These are phyloP conservation scores for Carallia brachiata DNA, from an alignment of 345 rosid species.

Conservation along the genomic window DNA sequence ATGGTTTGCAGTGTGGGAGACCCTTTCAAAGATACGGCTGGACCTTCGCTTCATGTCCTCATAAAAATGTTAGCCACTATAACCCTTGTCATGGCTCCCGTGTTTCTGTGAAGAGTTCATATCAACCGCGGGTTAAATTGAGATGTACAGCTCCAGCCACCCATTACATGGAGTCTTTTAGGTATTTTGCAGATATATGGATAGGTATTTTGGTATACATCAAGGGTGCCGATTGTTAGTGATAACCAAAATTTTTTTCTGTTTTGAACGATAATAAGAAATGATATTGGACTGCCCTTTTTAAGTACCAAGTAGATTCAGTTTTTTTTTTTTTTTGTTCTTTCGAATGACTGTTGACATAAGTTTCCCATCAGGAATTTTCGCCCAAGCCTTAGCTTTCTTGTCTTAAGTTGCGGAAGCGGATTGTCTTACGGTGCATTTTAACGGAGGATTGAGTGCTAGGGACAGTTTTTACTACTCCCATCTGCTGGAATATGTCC, in stretches of 20 bases:
- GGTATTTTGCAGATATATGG: slow-evolving; percentile 25
- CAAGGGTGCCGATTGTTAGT: slow-evolving; percentile 23
- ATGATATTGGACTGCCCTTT: background rate
- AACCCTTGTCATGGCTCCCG: slow-evolving; percentile 95
- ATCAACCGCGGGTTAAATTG: slow-evolving; percentile 10
- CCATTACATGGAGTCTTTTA: slow-evolving; percentile 9
- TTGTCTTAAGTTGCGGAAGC: no score
- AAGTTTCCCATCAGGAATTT: no score
- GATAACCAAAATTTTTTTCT: background rate
- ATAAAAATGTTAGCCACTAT: slow-evolving; percentile 88
- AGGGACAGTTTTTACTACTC: no score
- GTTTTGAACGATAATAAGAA: background rate
- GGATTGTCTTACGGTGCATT: no score
- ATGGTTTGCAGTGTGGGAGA: slow-evolving; percentile 86
- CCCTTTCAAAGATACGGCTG: slow-evolving; percentile 96
- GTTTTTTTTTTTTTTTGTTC: no score
- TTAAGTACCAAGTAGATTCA: background rate
- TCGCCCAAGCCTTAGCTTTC: no score
- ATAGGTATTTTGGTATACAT: slow-evolving; percentile 23
- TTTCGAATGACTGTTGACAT: no score
- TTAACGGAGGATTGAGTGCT: no score
- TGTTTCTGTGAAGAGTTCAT: slow-evolving; percentile 55
- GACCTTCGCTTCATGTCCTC: slow-evolving; percentile 92
- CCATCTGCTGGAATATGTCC: no score
- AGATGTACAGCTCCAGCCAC: slow-evolving; percentile 12